A percentile compares a stretch with the other conserved stretches of the same genome.
Evolutionary conservation across 1,284 basidiomycete species (phyloP).

Genomic region (Moesziomyces globuligerus): DNA sequence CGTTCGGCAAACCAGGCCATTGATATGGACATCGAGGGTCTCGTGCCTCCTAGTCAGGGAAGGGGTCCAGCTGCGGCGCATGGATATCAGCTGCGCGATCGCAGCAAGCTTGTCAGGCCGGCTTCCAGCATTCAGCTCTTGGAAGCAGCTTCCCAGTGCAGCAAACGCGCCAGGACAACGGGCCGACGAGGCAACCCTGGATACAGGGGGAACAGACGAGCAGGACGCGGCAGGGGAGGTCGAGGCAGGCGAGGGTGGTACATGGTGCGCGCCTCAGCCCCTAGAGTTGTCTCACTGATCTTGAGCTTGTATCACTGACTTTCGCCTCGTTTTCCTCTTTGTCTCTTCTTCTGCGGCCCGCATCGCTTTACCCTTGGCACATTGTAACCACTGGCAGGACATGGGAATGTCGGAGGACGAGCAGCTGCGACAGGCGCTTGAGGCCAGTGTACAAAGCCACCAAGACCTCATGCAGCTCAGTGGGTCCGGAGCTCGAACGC

Average conservation of each 20-base stretch:
- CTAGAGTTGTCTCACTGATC: neutral
- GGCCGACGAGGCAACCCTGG: neutral
- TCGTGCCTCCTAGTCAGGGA: too few relatives aligned
- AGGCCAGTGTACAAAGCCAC: constrained; percentile 50
- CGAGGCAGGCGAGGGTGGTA: constrained; percentile 12
- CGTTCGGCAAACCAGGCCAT: too few relatives aligned
- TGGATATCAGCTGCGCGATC: constrained; percentile 37
- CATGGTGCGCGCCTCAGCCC: constrained; percentile 21
- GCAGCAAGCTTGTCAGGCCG: constrained; percentile 8
- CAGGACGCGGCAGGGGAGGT: constrained; percentile 1
- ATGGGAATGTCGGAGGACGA: constrained; percentile 46
- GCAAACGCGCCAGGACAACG: constrained; percentile 9
- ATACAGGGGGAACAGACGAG: neutral
- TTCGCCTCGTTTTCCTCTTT: neutral
- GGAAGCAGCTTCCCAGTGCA: neutral
- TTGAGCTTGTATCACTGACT: constrained; percentile 10
- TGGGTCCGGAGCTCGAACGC: constrained; percentile 29
- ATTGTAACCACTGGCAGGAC: too few relatives aligned
- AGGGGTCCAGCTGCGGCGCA: too few relatives aligned
- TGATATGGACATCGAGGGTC: too few relatives aligned
- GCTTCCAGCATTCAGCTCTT: constrained; percentile 1
- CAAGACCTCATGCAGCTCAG: constrained; percentile 24
- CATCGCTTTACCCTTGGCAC: too few relatives aligned
- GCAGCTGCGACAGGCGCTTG: constrained; percentile 46
- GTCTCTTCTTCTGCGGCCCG: too few relatives aligned